Evolutionary conservation across 495 filamentous ascomycete species (phyloP).

Genomic region (Neurospora intermedia): DNA sequence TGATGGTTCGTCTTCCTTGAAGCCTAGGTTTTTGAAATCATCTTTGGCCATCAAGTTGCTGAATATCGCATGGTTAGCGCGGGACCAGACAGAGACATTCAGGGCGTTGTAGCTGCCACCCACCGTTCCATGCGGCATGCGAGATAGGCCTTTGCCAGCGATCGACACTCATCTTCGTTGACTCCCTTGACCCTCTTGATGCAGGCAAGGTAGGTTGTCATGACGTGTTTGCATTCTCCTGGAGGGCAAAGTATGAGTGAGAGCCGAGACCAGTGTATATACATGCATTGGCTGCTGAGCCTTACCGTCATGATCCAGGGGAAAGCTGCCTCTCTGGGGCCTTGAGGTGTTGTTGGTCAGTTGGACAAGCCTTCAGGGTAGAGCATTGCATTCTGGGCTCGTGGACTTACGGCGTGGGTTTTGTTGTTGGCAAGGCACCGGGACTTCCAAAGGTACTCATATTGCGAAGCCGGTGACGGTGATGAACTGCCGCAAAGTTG

Average conservation of each 20-base stretch:
- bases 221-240: constrained; percentile 91
- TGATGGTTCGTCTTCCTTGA: constrained; percentile 25
- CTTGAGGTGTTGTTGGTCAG: constrained; percentile 28
- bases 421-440: constrained; percentile 58
- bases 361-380: constrained; percentile 3
- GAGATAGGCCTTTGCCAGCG: constrained; percentile 78
- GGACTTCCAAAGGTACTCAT: constrained; percentile 69
- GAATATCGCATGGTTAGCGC: not conserved
- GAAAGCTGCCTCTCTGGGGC: constrained; percentile 91
- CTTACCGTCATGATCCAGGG: constrained; percentile 87
- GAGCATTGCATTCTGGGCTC: not conserved
- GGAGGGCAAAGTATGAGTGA: constrained; percentile 2
- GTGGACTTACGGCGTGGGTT: constrained; percentile 64
- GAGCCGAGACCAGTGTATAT: not conserved
- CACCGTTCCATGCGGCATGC: constrained; percentile 91
- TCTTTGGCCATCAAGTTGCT: constrained; percentile 95
- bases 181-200: constrained; percentile 69
- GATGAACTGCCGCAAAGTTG: not conserved
- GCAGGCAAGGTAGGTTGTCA: constrained; percentile 72
- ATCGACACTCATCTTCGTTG: constrained; percentile 76
- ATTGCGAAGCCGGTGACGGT: not conserved
- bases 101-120: constrained; percentile 18
- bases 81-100: constrained; percentile 1
- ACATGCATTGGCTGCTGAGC: constrained; percentile 1
- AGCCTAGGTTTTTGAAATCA: constrained; percentile 85